These are phyloP conservation scores for Umbelopsis sp. DNA, from an alignment of 192 early-diverging fungal genomes.

Conservation along the genomic window DNA sequence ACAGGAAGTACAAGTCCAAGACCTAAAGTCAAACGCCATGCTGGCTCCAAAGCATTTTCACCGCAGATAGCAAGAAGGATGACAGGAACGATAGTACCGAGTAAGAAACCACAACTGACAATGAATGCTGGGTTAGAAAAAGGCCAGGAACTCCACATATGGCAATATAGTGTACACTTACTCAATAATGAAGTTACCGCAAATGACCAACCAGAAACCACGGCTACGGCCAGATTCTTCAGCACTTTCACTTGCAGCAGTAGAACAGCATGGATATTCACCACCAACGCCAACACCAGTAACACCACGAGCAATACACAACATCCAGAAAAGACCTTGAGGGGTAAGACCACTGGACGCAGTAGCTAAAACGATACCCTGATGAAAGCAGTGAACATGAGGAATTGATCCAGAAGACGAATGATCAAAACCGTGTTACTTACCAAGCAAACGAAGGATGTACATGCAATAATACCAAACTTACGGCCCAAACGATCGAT, in stretches of 20 bases:
- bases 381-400: not conserved
- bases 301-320: constrained; percentile 41
- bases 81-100: constrained; percentile 43
- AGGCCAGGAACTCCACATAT: not conserved
- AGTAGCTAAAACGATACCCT: constrained; percentile 41
- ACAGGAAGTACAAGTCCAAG: constrained; percentile 49
- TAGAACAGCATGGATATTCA: constrained; percentile 55
- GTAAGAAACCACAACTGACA: constrained; percentile 40
- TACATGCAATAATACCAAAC: constrained; percentile 49
- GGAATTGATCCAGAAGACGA: not conserved
- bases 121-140: not conserved
- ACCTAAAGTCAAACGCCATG: constrained; percentile 56
- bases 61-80: constrained; percentile 45
- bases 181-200: constrained; percentile 51
- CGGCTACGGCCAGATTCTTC: constrained; percentile 47
- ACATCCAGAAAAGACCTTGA: constrained; percentile 44
- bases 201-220: constrained; percentile 50
- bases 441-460: constrained; percentile 39
- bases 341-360: constrained; percentile 37
- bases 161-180: not conserved
- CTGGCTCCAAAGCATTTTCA: constrained; percentile 39
- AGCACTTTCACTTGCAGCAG: constrained; percentile 52
- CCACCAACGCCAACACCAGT: constrained; percentile 51
- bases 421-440: not conserved
- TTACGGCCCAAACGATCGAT: constrained; percentile 55